Evolutionary conservation across 805 yeast species (phyloP).

Genomic region (Starmera caribaea): DNA sequence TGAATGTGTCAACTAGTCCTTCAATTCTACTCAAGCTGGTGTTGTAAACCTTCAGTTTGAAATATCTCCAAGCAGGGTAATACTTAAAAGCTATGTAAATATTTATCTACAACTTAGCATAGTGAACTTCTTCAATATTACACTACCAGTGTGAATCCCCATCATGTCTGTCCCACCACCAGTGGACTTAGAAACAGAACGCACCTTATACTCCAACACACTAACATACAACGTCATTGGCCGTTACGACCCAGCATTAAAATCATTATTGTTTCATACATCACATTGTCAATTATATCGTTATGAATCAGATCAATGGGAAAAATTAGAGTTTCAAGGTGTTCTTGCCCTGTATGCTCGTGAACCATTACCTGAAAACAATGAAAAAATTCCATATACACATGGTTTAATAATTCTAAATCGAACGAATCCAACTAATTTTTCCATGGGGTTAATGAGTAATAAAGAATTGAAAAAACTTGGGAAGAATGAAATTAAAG

Average conservation of each 20-base stretch:
- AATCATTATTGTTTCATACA: slow-evolving; percentile 56
- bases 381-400: slow-evolving; percentile 29
- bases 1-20: no score
- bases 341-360: slow-evolving; percentile 57
- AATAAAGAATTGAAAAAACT: slow-evolving; percentile 32
- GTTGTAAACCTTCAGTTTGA: no score
- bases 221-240: slow-evolving; percentile 69
- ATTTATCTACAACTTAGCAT: no score
- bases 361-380: slow-evolving; percentile 16
- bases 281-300: slow-evolving; percentile 67
- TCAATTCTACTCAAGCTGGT: no score
- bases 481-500: slow-evolving; percentile 41
- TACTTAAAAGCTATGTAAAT: no score
- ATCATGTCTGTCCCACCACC: background rate
- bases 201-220: slow-evolving; percentile 47
- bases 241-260: slow-evolving; percentile 63
- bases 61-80: no score
- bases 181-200: background rate
- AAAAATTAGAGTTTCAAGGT: slow-evolving; percentile 61
- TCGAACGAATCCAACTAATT: slow-evolving; percentile 58
- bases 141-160: no score
- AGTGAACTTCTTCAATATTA: no score
- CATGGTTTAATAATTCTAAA: slow-evolving; percentile 67
- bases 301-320: slow-evolving; percentile 53
- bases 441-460: slow-evolving; percentile 59